phyloP scores from a whole-genome alignment of 352 stramenopile species.

The Phytopythium vexans region DNA sequence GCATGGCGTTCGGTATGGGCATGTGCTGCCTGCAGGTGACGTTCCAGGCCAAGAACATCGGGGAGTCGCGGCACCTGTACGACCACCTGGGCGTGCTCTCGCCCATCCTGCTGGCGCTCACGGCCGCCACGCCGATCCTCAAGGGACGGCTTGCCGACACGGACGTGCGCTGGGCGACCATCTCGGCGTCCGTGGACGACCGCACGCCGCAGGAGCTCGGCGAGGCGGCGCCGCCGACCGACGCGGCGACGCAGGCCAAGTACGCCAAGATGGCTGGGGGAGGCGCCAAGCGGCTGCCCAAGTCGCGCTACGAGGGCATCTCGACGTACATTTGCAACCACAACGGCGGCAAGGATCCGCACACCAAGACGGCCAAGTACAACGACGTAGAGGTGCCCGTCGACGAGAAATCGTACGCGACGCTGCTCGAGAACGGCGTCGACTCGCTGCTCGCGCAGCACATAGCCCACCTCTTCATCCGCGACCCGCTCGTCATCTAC shows the following conservation, averaged over 20 bases:
- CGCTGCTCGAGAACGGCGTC: constrained; percentile 89
- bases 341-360: constrained; percentile 78
- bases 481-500: constrained; percentile 97
- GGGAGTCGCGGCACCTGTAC: constrained; percentile 98
- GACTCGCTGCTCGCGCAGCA: constrained; percentile 96
- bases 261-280: constrained; percentile 93
- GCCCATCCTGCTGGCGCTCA: constrained; percentile 98
- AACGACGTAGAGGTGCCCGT: constrained; percentile 96
- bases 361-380: constrained; percentile 80
- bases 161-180: constrained; percentile 95
- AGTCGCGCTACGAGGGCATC: constrained; percentile 93
- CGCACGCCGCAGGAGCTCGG: constrained; percentile 81
- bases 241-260: constrained; percentile 48
- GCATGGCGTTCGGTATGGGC: constrained; percentile 99
- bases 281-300: constrained; percentile 92
- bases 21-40: constrained; percentile 99
- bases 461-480: constrained; percentile 98
- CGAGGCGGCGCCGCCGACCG: constrained; percentile 27
- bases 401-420: constrained; percentile 92
- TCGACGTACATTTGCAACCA: constrained; percentile 90
- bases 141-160: constrained; percentile 92
- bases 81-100: constrained; percentile 99
- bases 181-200: constrained; percentile 97
- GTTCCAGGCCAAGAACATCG: constrained; percentile 97
- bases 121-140: constrained; percentile 97